Evolutionary conservation across 177 flowering plant species (phyloP), one percentile per base, ranked within the genome.

Genomic region (Vitis hybrid): DNA sequence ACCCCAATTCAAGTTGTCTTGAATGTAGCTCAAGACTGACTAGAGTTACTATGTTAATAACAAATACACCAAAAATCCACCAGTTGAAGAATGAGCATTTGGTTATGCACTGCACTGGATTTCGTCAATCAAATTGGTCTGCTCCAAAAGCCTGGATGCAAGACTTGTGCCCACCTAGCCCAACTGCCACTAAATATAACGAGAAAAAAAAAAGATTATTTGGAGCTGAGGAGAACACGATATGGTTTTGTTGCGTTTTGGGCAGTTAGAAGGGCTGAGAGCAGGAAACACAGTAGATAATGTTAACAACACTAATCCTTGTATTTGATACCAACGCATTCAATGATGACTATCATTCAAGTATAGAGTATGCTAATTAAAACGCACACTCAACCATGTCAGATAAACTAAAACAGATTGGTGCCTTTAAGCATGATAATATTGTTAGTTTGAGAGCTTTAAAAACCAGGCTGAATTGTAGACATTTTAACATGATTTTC

Each of bases 31-130:
- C 56, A 86, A 48, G 21, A 76, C 66, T 54, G 45, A 51, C 3
- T 1, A 23, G 45, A 2, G 86, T 23, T 32, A 74, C 21, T 2
- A 73, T 4, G 0, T 70, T 67, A 11, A 85, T 82, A 0, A 12
- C 56, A 68, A 71, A 76, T 5, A 77, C 13, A 15, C 83, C 59
- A 72, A 84, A 80, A 60, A 77, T 79, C 85, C 88, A 85, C 91
- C 88, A 87, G 62, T 87, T 87, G 76, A 87, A 87, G 80, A 85
- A 87, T 4, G 91, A 85, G 78, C 91, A 82, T 75, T 78, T 84
- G 6, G 85, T 75, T 63, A 70, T 81, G 72, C 77, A 52, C 67
- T 87, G 86, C 11, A 70, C 52, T 2, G 83, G 77, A 52, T 85
- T 69, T 26, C 39, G 55, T 5, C 63, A 79, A 60, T 87, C 87